Evolutionary conservation across 371 early-diverging fungal genomes (phyloP), one percentile per base, ranked within the genome.

Genomic region (Apophysomyces elegans): DNA sequence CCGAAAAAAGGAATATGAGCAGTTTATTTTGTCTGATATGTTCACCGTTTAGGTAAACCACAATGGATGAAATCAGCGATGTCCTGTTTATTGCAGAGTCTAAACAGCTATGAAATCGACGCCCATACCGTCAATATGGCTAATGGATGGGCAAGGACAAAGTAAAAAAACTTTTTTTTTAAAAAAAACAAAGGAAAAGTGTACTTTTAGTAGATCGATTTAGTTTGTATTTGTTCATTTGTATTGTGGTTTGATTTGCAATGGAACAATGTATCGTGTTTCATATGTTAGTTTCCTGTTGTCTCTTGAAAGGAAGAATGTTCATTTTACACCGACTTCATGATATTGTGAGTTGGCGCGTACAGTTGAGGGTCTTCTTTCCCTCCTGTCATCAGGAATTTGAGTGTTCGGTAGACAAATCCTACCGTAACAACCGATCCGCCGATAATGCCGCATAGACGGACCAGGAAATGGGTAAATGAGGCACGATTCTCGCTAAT

Each of bases 381-480:
- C 18, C 82, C 82, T 18, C 82, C 82, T 2, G 79, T 81, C 37
- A 70, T 9, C 13, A 71, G 36, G 47, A 83, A 75, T 36, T 72
- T 71, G 39, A 80, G 14, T 1, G 70, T 35, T 18, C 78, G 72
- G 68, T 88, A 84, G 2, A 77, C 64, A 62, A 87, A 76, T 8
- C 90, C 90, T 0, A 80, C 86, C 1, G 85, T 83, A 16, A 90
- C 88, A 61, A 85, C 91, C 43, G 86, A 86, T 32, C 96, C 98
- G 62, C 96, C 96, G 54, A 95, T 74, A 35, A 95, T 91, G 18
- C 95, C 95, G 64, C 95, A 95, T 14, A 96, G 69, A n/a, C 96
- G 81, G 4, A 93, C 91, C 41, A 95, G 43, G 62, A 98, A 93
- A 63, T 87, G 88, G 8, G 87, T 50, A 61, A 96, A 84, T 8